Evolutionary conservation across 2,329 filamentous ascomycete genomes (phyloP), one percentile per base, ranked within the genome.

Genomic region (Trichoderma arundinaceum): DNA sequence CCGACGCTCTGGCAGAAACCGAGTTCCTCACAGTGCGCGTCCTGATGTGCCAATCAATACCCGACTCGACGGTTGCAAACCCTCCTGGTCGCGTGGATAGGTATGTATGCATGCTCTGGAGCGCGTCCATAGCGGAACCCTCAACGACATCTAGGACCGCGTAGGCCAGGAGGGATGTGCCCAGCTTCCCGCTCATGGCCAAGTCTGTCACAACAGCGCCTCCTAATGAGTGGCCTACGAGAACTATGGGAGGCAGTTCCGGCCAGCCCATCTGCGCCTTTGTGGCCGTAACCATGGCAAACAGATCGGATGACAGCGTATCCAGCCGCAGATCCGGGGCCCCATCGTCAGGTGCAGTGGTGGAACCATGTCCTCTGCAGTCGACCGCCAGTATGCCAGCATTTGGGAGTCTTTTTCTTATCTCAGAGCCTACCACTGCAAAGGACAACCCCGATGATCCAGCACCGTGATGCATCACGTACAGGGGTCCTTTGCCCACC

Each of bases 61-160:
- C 94, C 4, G 90, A 86, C 69, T 90, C 84, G 17, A 97, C 71
- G 12, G 88, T 90, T n/a, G 87, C 82, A 73, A 99, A 99, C 1
- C 88, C 87, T 8, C 83, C 81, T 0, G 95, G 95, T 22, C 95
- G 86, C 4, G 90, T 93, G 1, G 91, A 89, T 19, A 99, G 84
- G 76, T 97, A 97, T 3, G 89, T 90, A 70, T 95, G 90, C 95
- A 99, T 99, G 77, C 91, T 94, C 76, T 93, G 89, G 61, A 99
- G 83, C 2, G 95, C 94, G 76, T 98, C 95, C 77, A 99, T 94
- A 39, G 95, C 95, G 0, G 92, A 96, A 10, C 95, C 92, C 78
- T 99, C 95, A 33, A 99, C 95, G 4, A 99, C 92, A 77, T 99
- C 95, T 15, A 99, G 82, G 7, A 98, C 94, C 3, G 89, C 92